Conservation (phyloP, 257 asterid species). For the Solanum acaule region DNA sequence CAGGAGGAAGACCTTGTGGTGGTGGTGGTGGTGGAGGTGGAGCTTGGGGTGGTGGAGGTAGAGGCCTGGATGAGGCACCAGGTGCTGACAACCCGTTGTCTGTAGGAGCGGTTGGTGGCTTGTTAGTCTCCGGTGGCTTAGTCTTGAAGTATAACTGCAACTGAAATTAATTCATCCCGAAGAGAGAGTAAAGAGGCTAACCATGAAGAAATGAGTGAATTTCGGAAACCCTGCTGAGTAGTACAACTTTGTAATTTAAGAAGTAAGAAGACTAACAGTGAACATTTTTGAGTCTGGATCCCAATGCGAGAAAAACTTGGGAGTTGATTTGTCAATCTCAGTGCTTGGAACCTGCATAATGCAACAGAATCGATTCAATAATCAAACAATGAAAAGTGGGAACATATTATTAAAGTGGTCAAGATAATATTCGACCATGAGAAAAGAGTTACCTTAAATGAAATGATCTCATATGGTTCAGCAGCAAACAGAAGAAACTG, state of each 20-base stretch:
- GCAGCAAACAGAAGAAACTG: slow-evolving; percentile 96
- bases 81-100: slow-evolving; percentile 48
- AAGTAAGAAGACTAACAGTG: slow-evolving; percentile 36
- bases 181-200: neutral
- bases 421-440: neutral
- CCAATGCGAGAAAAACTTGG: slow-evolving; percentile 98
- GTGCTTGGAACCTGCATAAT: slow-evolving; percentile 76
- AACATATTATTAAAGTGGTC: neutral
- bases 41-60: slow-evolving; percentile 8
- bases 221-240: neutral
- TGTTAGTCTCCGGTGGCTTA: slow-evolving; percentile 72
- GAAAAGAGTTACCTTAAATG: slow-evolving; percentile 59
- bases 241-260: neutral
- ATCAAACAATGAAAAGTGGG: neutral
- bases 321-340: slow-evolving; percentile 93
- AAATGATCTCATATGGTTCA: slow-evolving; percentile 86
- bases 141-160: slow-evolving; percentile 66
- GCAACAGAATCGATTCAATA: neutral
- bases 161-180: slow-evolving; percentile 21
- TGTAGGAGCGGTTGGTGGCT: slow-evolving; percentile 49
- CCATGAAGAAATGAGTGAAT: neutral
- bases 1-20: slow-evolving; percentile 60
- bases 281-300: slow-evolving; percentile 98
- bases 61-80: slow-evolving; percentile 72
- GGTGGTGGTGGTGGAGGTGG: slow-evolving; percentile 23